Percentiles rank a stretch among this genome's conserved stretches.
phyloP scores from a whole-genome alignment of 805 yeast genomes.

The Metschnikowia kofuensis region DNA sequence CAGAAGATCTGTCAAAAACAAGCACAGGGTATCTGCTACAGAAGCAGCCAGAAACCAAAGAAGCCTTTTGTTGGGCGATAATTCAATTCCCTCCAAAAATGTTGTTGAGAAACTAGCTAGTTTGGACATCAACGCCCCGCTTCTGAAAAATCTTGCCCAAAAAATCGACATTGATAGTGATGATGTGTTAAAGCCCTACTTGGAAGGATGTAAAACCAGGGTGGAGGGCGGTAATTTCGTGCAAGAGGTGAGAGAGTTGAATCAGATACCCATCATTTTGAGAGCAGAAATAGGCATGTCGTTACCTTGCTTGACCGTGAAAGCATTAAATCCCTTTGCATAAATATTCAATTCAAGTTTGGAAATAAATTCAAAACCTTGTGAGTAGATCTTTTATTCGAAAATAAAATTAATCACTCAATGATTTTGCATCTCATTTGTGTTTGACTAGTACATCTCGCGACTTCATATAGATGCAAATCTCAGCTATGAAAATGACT shows the following conservation, averaged over 20 bases:
- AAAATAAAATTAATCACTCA: no score
- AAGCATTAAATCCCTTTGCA: conserved; percentile 84
- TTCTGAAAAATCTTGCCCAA: conserved; percentile 24
- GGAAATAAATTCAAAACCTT: neutral
- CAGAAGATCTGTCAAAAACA: conserved; percentile 73
- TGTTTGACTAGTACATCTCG: no score
- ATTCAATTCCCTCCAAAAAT: conserved; percentile 35
- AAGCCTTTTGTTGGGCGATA: conserved; percentile 29
- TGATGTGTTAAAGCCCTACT: conserved; percentile 53
- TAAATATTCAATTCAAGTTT: neutral
- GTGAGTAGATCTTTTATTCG: neutral
- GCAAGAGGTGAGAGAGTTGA: conserved; percentile 79
- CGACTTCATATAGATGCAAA: no score
- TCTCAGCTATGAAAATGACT: no score
- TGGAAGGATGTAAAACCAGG: conserved; percentile 54
- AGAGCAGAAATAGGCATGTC: conserved; percentile 96
- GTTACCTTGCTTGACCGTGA: conserved; percentile 88
- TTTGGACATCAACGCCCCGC: conserved; percentile 52
- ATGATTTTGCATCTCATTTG: no score
- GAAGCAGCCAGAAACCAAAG: conserved; percentile 66
- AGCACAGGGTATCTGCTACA: conserved; percentile 65
- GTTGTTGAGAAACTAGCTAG: conserved; percentile 47
- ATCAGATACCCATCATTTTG: conserved; percentile 77
- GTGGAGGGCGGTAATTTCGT: conserved; percentile 59
- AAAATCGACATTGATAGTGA: conserved; percentile 17